Base-by-base conservation (phyloP, 1,139 yeast genomes). In the Scheffersomyces parashehatae region DNA sequence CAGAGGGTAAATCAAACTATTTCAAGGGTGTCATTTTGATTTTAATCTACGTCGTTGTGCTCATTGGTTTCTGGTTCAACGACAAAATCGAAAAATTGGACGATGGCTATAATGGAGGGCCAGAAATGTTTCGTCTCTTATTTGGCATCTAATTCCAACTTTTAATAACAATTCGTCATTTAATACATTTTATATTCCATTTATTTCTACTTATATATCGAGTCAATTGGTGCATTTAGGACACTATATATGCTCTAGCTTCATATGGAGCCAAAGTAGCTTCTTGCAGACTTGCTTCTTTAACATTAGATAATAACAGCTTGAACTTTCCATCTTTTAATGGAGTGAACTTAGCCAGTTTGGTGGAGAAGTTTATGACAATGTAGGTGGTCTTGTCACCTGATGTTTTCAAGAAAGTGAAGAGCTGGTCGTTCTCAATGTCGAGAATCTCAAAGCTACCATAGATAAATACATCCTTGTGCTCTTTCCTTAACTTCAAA, bases 1-100 rank as follows among this genome's bases (percentile, higher is more conserved):
- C 97, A 0, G 99, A 93, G 60, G 99, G 99, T 2, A 91, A 91
- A 60, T 86, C 96, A 31, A 93, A 95, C 60, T 93, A 93, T 62
- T 93, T 93, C 74, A 93, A 93, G 64, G 99, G 99, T 1, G 85
- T 93, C 13, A 89, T 95, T 51, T 72, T 95, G 59, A 82, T 91
- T 13, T 76, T 95, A 56, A 77, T 89, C 28, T 93, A 93, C 61
- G 59, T 82, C 16, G 93, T 89, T 32, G 83, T 88, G 5, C 70
- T 89, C 48, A 70, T 82, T 41, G 99, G 99, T 1, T 91, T 91
- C 62, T 90, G 83, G 73, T 83, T 85, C 58, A 85, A 73, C 49
- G 76, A 71, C 49, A 59, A 62, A 38, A 67, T 73, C 26, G 76
- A 64, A 35, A 55, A 46, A 3, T 53, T 73, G 38, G 67, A 70